Evolutionary conservation across 345 rosid genomes (phyloP).

Genomic region (Clausena lansium): DNA sequence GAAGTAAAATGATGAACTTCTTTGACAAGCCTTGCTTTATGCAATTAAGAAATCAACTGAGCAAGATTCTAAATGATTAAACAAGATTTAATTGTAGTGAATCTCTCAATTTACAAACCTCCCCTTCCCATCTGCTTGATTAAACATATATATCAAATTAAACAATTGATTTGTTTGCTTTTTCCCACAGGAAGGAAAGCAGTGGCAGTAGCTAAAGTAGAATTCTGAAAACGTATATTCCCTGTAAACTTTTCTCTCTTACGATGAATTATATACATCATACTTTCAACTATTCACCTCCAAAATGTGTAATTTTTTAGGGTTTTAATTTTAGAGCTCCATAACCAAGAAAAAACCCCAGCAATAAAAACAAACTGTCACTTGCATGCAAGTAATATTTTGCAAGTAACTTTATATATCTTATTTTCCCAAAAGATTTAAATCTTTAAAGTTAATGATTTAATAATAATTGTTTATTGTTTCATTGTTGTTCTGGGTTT

Average conservation of each 20-base stretch:
- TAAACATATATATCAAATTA: background rate
- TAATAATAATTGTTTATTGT: conserved; percentile 14
- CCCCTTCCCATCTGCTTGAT: background rate
- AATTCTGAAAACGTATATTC: conserved; percentile 65
- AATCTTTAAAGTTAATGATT: conserved; percentile 11
- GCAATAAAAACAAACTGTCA: conserved; percentile 19
- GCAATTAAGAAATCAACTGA: background rate
- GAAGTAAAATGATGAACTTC: background rate
- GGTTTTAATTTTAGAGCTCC: background rate
- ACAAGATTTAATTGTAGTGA: background rate
- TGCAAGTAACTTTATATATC: conserved; percentile 1
- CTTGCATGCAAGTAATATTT: background rate
- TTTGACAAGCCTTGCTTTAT: background rate
- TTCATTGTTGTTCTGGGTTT: background rate
- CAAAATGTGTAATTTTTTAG: background rate
- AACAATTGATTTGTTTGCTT: background rate
- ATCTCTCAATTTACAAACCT: background rate
- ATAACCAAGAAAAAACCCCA: background rate
- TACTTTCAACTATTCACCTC: background rate
- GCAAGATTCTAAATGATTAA: conserved; percentile 3
- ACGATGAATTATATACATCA: conserved; percentile 39
- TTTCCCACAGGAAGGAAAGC: conserved; percentile 33
- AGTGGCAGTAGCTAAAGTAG: conserved; percentile 28
- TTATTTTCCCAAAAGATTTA: conserved; percentile 15
- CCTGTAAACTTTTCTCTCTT: conserved; percentile 49